Conservation (phyloP, 2,329 filamentous ascomycete genomes). For the Xylaria sp. region DNA sequence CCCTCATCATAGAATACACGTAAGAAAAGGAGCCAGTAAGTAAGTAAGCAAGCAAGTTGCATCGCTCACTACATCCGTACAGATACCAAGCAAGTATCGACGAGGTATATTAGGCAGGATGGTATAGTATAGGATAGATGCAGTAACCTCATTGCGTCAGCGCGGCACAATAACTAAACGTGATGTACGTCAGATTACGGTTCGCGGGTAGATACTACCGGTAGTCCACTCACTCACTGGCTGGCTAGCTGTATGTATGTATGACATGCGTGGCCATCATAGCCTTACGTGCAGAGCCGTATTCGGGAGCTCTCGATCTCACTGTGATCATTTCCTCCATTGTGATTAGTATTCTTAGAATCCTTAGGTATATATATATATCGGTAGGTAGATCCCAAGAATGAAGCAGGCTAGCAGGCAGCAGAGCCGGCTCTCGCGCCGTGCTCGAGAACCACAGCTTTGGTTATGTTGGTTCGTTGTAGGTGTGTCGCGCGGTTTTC, state of each 20-base stretch:
- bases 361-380: not conserved
- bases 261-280: not conserved
- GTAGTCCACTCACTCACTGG: too few species aligned
- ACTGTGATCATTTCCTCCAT: not conserved
- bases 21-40: not conserved
- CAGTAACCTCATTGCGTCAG: constrained; percentile 1
- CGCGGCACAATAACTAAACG: too few species aligned
- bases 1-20: too few species aligned
- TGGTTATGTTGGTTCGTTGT: not conserved
- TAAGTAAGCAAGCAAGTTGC: not conserved
- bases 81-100: not conserved
- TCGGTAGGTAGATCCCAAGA: not conserved
- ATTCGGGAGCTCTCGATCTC: not conserved
- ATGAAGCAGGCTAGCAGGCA: constrained; percentile 10
- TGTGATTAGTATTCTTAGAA: not conserved
- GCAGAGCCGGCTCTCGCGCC: not conserved
- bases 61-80: not conserved
- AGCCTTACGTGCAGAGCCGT: not conserved
- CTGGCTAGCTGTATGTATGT: not conserved
- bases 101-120: constrained; percentile 7
- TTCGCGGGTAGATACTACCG: too few species aligned
- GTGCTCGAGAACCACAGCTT: not conserved
- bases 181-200: constrained; percentile 7
- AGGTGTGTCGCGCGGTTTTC: not conserved
- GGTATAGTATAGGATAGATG: constrained; percentile 5